Evolutionary conservation across 306 rosid genomes (phyloP), one percentile per base, ranked within the genome.

Genomic region (Lathyrus oleraceus): DNA sequence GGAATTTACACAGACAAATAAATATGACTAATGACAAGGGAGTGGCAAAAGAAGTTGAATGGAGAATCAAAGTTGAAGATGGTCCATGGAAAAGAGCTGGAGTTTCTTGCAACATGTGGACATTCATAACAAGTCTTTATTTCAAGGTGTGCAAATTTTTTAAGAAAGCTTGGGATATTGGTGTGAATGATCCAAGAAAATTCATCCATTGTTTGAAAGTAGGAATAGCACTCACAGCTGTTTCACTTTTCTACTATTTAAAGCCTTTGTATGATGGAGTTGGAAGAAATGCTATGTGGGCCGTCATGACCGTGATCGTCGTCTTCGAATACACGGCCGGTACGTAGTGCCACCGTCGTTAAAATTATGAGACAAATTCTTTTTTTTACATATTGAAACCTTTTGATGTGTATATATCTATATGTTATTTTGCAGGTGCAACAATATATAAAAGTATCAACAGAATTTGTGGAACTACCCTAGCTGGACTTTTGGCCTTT

Each of bases 221-320:
- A 11, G 97, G 92, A 67, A 43, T 79, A 65, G 99, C 97, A 45
- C 97, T 94, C 56, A 67, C 96, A 6, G 65, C 77, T 32, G 99
- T 94, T 28, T 91, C 97, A 0, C 40, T 88, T 40, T 80, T 85
- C 76, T 94, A 94, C 81, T 94, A 86, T 40, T 32, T 86, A 81
- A 91, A 89, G 66, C 95, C 99, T 79, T 67, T 94, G 70, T 79
- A 91, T 36, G 79, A 89, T 28, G 89, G 94, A 15, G 82, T 87
- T 78, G 96, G 97, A 61, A 88, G 88, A 63, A 89, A 76, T 81
- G 83, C 94, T 61, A 91, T 89, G 89, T 91, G 97, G 97, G 90
- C 89, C 0, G 72, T 91, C 32, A 82, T 91, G 94, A 91, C 96
- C 8, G 95, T 91, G 19, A 82, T 91, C 35, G 91, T 91, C 27